Evolutionary conservation across 2,329 filamentous ascomycete genomes (phyloP), one percentile per base, ranked within the genome.

Genomic region (Trichothecium roseum): DNA sequence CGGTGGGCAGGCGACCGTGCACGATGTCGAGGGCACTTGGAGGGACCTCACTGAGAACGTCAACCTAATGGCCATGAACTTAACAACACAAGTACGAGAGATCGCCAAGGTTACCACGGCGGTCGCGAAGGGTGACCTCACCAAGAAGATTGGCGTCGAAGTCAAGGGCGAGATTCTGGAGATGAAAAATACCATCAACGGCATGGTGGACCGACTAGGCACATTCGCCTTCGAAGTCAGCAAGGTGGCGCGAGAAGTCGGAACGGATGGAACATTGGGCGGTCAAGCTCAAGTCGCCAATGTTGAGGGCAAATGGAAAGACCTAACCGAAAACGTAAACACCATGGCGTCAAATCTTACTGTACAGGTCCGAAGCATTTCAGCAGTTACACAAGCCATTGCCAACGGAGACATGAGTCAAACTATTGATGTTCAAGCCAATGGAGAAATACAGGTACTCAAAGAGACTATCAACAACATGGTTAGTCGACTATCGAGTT

Each of bases 401-500:
- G 88, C 88, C 45, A 87, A 91, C 54, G 89, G 89, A 52, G 86
- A 95, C 61, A 86, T 96, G 76, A 93, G 84, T 59, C 84, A 88
- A 58, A 91, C 91, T 63, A 94, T 96, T 50, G 84, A 94, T 45
- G 89, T 96, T 7, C 83, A 94, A 50, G 89, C 89, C 36, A 87
- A 89, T 59, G 89, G 89, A 60, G 89, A 96, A 60, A 94, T 96
- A 44, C 74, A 91, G 44, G 81, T 94, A 3, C 65, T 96, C 35
- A 95, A 95, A 56, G 86, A 93, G 53, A 96, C 89, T 30, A 94
- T 95, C 65, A 95, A 95, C 57, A 89, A 95, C 77, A 95, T 95
- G 89, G 89, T 96, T 45, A 88, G 88, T 55, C 78, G 89, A 43
- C 66, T 98, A 34, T 93, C 91, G 40, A 89, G 89, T 45, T 96